Conservation (phyloP, 352 stramenopile species). For the Phytophthora meadii region DNA sequence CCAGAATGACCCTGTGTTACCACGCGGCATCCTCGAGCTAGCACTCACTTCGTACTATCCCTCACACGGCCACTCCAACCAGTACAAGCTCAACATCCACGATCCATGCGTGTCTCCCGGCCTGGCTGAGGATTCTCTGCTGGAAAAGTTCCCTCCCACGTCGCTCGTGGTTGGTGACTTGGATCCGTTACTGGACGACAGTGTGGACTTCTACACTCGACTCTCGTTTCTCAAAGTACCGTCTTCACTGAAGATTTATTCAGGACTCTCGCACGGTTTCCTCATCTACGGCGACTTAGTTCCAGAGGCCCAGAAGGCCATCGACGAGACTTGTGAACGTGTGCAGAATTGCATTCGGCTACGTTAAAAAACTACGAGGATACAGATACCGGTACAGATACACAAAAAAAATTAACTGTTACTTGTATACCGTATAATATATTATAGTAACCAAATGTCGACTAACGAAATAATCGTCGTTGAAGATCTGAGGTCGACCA, state of each 20-base stretch:
- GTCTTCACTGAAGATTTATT: conserved; percentile 86
- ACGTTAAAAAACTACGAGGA: conserved; percentile 19
- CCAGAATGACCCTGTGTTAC: conserved; percentile 87
- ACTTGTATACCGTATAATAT: too few species aligned
- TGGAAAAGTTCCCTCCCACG: conserved; percentile 84
- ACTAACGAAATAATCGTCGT: too few species aligned
- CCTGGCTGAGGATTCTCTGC: conserved; percentile 74
- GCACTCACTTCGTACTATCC: conserved; percentile 89
- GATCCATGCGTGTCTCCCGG: conserved; percentile 88
- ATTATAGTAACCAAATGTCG: neutral
- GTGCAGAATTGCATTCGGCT: conserved; percentile 71
- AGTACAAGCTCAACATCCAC: conserved; percentile 91
- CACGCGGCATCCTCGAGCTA: conserved; percentile 80
- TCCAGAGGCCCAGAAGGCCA: conserved; percentile 76
- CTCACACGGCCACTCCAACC: conserved; percentile 79
- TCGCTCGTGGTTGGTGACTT: conserved; percentile 86
- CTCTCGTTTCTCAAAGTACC: conserved; percentile 82
- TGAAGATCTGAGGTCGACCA: neutral
- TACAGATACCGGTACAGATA: too few species aligned
- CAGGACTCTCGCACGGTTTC: conserved; percentile 86
- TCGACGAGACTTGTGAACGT: conserved; percentile 83
- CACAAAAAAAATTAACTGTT: too few species aligned
- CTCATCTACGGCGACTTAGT: conserved; percentile 89
- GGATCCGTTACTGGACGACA: conserved; percentile 89
- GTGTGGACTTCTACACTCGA: conserved; percentile 91